Conservation (phyloP, 2,329 filamentous ascomycete genomes). For the Xylariaceae sp. region DNA sequence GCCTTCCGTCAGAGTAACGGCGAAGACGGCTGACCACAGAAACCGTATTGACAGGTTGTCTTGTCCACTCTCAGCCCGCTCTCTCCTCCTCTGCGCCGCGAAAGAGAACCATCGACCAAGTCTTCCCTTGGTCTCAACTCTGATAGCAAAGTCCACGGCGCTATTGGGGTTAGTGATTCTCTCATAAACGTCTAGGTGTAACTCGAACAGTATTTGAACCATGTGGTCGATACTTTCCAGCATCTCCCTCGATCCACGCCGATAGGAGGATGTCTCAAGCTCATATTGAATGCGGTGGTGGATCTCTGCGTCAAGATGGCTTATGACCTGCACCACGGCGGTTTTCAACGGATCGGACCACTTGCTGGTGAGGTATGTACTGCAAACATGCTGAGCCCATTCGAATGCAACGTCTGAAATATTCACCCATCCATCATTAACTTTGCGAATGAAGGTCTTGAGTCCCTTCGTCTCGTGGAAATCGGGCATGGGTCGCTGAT, state of each 20-base stretch:
- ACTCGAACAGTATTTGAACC: conserved; percentile 56
- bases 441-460: conserved; percentile 43
- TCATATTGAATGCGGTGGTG: conserved; percentile 43
- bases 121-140: conserved; percentile 45
- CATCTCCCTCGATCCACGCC: conserved; percentile 9
- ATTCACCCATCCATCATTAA: conserved; percentile 48
- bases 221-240: conserved; percentile 37
- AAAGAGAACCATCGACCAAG: conserved; percentile 49
- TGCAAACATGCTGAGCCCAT: conserved; percentile 49
- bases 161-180: conserved; percentile 54
- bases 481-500: conserved; percentile 38
- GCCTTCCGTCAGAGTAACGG: conserved; percentile 48
- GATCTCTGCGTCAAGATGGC: conserved; percentile 47
- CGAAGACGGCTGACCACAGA: conserved; percentile 53
- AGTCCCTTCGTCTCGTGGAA: conserved; percentile 53
- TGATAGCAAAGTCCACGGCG: conserved; percentile 44
- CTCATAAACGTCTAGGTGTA: conserved; percentile 59
- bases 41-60: conserved; percentile 47
- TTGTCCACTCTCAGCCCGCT: conserved; percentile 28
- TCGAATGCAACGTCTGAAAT: conserved; percentile 55
- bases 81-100: conserved; percentile 41
- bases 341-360: conserved; percentile 58
- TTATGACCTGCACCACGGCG: conserved; percentile 53
- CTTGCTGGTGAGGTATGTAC: conserved; percentile 47
- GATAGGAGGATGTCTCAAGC: conserved; percentile 24